Conservation (phyloP, 768 basidiomycete genomes). For the Inosperma sp. region DNA sequence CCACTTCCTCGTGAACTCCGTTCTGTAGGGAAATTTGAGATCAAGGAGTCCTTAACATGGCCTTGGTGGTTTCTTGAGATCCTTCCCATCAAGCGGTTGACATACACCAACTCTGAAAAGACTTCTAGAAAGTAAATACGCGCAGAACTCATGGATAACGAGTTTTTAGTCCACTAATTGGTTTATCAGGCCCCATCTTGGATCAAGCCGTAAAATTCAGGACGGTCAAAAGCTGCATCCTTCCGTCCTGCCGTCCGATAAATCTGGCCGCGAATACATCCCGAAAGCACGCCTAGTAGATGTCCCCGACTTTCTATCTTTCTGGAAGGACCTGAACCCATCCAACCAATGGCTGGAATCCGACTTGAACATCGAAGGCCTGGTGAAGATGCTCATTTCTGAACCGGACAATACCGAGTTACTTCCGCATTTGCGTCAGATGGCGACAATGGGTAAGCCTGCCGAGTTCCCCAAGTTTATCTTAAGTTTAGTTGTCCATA, state of each 20-base stretch:
- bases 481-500: background rate
- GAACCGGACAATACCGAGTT: background rate
- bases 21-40: background rate
- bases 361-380: slow-evolving; percentile 8
- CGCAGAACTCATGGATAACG: no score
- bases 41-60: slow-evolving; percentile 17
- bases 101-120: slow-evolving; percentile 8
- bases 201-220: slow-evolving; percentile 15
- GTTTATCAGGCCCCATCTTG: slow-evolving; percentile 15
- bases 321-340: background rate
- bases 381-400: background rate
- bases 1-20: slow-evolving; percentile 10
- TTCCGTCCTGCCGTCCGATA: slow-evolving; percentile 7
- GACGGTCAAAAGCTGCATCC: slow-evolving; percentile 17
- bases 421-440: slow-evolving; percentile 4
- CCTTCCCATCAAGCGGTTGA: slow-evolving; percentile 6
- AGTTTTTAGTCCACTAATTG: no score
- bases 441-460: slow-evolving; percentile 5
- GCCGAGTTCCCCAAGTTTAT: background rate
- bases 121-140: no score
- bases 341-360: slow-evolving; percentile 6
- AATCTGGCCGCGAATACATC: slow-evolving; percentile 10
- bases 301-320: background rate
- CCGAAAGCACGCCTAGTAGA: slow-evolving; percentile 13
- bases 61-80: slow-evolving; percentile 18